These are phyloP conservation scores for Didymosphaeria variabile DNA, from an alignment of 2,329 filamentous ascomycete genomes.

Conservation along the genomic window DNA sequence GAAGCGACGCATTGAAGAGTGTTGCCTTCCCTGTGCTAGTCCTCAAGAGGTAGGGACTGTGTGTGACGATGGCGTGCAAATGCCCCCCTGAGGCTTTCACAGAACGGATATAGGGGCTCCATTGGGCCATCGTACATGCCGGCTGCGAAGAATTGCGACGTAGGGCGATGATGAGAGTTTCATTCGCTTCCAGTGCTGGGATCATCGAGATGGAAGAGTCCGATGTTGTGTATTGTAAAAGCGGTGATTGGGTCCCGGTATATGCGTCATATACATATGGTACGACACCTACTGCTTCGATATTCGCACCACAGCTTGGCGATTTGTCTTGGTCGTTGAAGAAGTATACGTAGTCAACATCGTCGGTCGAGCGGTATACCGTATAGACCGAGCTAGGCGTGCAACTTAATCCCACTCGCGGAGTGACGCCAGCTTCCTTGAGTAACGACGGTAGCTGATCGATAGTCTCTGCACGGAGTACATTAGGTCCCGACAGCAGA, in stretches of 20 bases:
- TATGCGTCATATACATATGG: constrained; percentile 56
- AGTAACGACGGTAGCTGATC: constrained; percentile 46
- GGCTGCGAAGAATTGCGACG: constrained; percentile 15
- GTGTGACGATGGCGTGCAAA: constrained; percentile 18
- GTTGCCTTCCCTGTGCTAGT: constrained; percentile 21
- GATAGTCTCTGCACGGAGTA: constrained; percentile 41
- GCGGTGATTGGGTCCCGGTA: constrained; percentile 49
- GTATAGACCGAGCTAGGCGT: constrained; percentile 35
- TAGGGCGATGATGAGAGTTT: constrained; percentile 54
- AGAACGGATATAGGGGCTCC: background rate
- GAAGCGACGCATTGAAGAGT: constrained; percentile 23
- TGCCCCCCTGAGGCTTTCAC: constrained; percentile 1
- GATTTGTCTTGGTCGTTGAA: constrained; percentile 47
- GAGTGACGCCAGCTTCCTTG: constrained; percentile 39
- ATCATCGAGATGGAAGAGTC: constrained; percentile 42
- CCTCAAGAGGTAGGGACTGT: constrained; percentile 15
- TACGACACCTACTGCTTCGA: constrained; percentile 18
- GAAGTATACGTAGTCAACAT: constrained; percentile 51
- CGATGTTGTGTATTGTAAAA: constrained; percentile 45
- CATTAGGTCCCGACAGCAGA: constrained; percentile 43
- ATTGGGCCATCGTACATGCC: background rate
- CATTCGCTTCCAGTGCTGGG: constrained; percentile 50
- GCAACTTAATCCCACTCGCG: constrained; percentile 28
- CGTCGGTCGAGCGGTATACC: constrained; percentile 44
- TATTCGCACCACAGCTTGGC: constrained; percentile 18